Percentiles rank a stretch among this genome's conserved stretches.
Evolutionary conservation across 768 basidiomycete species (phyloP).

Genomic region (Russula sp.): DNA sequence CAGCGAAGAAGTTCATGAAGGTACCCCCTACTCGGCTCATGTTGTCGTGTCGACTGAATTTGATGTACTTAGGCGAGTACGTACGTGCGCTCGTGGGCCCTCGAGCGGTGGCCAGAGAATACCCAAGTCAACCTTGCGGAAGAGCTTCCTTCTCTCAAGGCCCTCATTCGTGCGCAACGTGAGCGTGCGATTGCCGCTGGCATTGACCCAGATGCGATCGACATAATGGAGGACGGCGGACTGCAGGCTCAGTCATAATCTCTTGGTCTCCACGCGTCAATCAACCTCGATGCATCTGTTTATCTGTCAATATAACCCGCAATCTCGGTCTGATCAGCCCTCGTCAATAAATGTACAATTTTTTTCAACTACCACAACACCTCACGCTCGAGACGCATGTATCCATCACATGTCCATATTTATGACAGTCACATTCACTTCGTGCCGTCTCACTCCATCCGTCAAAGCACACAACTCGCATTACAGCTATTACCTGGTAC

Average conservation of each 20-base stretch:
- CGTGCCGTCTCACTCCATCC: not conserved
- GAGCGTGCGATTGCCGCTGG: constrained; percentile 24
- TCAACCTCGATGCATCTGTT: constrained; percentile 18
- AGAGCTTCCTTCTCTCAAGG: constrained; percentile 57
- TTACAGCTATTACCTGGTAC: constrained; percentile 3
- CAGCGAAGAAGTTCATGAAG: constrained; percentile 75
- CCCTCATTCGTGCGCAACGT: constrained; percentile 40
- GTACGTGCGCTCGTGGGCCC: constrained; percentile 82
- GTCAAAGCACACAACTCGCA: constrained; percentile 3
- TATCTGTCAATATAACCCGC: constrained; percentile 21
- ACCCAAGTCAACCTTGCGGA: constrained; percentile 50
- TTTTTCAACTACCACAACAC: constrained; percentile 1
- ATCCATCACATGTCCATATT: constrained; percentile 16
- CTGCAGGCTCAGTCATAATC: constrained; percentile 20
- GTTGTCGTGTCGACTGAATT: not conserved
- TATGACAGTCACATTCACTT: constrained; percentile 5
- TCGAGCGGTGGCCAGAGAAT: constrained; percentile 64
- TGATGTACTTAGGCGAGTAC: constrained; percentile 56
- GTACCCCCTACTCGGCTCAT: constrained; percentile 36
- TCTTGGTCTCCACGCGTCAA: constrained; percentile 10
- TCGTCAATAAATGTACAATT: constrained; percentile 18
- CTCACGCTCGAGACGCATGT: constrained; percentile 14
- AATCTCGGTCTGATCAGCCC: constrained; percentile 10
- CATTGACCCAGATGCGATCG: constrained; percentile 24
- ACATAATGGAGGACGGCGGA: constrained; percentile 19